Conservation (phyloP, 2,329 filamentous ascomycete genomes). For the Colletotrichum aenigma region DNA sequence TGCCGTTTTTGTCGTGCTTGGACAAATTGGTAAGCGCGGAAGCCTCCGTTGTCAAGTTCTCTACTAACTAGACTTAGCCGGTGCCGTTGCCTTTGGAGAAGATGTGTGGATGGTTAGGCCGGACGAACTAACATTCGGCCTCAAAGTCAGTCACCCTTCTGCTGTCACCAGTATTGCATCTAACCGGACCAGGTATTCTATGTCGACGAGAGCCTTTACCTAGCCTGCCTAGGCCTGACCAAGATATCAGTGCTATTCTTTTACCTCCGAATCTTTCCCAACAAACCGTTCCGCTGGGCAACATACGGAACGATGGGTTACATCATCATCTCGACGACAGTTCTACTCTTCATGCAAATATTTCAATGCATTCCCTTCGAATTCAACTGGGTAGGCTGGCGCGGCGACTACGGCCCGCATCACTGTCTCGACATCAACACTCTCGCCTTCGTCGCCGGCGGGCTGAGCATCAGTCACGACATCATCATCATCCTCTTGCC, state of each 20-base stretch:
- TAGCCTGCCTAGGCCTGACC: slow-evolving; percentile 30
- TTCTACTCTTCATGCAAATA: slow-evolving; percentile 36
- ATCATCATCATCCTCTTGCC: slow-evolving; percentile 36
- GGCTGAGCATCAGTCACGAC: slow-evolving; percentile 38
- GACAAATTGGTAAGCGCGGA: slow-evolving; percentile 31
- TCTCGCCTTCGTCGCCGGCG: slow-evolving; percentile 32
- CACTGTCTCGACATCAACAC: slow-evolving; percentile 35
- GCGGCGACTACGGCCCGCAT: slow-evolving; percentile 27
- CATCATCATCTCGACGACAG: slow-evolving; percentile 26
- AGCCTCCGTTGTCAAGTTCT: neutral
- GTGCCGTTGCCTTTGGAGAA: slow-evolving; percentile 34
- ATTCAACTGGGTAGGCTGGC: slow-evolving; percentile 36
- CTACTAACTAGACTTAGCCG: slow-evolving; percentile 20
- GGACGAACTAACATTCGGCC: slow-evolving; percentile 28
- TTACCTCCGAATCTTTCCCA: slow-evolving; percentile 35
- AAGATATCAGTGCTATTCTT: slow-evolving; percentile 36
- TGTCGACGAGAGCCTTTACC: slow-evolving; percentile 35
- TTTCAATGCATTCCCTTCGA: slow-evolving; percentile 39
- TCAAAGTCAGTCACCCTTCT: slow-evolving; percentile 26
- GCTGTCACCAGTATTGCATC: neutral
- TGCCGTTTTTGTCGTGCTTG: slow-evolving; percentile 32
- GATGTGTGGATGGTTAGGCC: slow-evolving; percentile 40
- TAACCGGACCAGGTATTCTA: slow-evolving; percentile 27
- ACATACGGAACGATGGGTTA: slow-evolving; percentile 27
- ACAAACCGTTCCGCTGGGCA: slow-evolving; percentile 28